These are phyloP conservation scores for Cydonia oblonga DNA, from an alignment of 331 rosid genomes.

Conservation along the genomic window DNA sequence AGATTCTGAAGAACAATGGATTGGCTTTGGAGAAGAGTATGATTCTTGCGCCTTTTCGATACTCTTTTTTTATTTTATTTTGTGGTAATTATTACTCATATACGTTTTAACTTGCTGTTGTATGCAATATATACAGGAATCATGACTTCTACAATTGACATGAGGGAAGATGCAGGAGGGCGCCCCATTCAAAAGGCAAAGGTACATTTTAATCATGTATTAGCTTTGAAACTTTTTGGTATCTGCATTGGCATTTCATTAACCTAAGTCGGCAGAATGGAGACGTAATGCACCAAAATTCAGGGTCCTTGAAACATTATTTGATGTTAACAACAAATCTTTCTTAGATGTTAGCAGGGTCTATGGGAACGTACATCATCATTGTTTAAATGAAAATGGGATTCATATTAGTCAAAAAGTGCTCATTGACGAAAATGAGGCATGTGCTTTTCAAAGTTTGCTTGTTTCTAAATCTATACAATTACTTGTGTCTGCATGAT, in stretches of 20 bases:
- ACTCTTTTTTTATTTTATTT: neutral
- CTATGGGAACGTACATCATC: neutral
- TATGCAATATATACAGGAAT: conserved; percentile 17
- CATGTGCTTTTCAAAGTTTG: neutral
- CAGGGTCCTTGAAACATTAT: neutral
- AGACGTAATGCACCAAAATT: neutral
- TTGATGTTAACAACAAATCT: neutral
- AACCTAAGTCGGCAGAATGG: neutral
- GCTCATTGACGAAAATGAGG: neutral
- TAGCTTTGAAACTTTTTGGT: neutral
- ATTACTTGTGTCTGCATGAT: neutral
- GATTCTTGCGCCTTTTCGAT: neutral
- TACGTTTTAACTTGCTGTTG: neutral
- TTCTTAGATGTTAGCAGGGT: neutral
- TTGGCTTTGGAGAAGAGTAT: conserved; percentile 39
- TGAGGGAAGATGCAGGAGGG: conserved; percentile 28
- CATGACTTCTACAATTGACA: conserved; percentile 31
- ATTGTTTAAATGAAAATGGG: neutral
- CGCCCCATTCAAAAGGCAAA: conserved; percentile 35
- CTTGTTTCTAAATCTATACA: neutral
- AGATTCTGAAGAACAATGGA: conserved; percentile 40
- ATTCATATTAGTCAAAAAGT: neutral
- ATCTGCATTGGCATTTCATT: neutral
- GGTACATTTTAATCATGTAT: conserved; percentile 7
- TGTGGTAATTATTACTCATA: neutral